Base-by-base conservation (phyloP, 106 monocot genomes). In the Xerophyta viscosa region DNA sequence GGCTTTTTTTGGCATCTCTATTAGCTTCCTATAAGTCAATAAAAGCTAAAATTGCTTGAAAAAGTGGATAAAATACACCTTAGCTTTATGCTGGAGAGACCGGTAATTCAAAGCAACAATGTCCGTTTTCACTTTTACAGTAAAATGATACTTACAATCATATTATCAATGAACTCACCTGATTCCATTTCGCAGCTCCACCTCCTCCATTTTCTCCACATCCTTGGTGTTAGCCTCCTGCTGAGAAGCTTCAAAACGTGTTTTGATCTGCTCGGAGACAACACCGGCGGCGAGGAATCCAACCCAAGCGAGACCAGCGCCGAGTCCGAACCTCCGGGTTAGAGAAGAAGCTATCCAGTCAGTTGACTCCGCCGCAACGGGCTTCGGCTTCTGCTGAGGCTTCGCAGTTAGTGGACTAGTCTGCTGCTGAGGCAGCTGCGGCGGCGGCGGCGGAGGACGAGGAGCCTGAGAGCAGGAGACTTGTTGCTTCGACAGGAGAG, bases 271-370 rank as follows among this genome's bases (percentile, higher is more conserved):
- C 75, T 93, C 93, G 2, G 93, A 88, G 47, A 93, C 68, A 20
- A 88, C 93, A 19, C 93, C 93, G 28, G 59, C 62, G 48, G 77
- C 75, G 33, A 93, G 76, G 70, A 93, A 94, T 5, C 60, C 94
- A 13, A 46, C 84, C 84, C 94, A 94, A 15, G 94, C 94, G n/a
- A 94, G 81, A 14, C 94, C 94, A 10, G 88, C 94, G 8, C 94
- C 94, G 41, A 94, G 68, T 39, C 88, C 88, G 64, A 94, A 94
- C 57, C 88, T 61, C 65, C 94, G 57, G 19, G 77, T 94, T 29
- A 94, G 60, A 24, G 75, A 44, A 14, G 94, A 84, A 4, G 94
- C 78, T 0, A 94, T 69, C 94, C 94, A 88, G 28, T 94, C 94
- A 8, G 94, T 88, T 23, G 88, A 78, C 1, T 88, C 94, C 2